A percentile compares a stretch with the other conserved stretches of the same genome.
These are phyloP conservation scores for Aulographum hederae DNA, from an alignment of 2,329 filamentous ascomycete genomes.

Conservation along the genomic window DNA sequence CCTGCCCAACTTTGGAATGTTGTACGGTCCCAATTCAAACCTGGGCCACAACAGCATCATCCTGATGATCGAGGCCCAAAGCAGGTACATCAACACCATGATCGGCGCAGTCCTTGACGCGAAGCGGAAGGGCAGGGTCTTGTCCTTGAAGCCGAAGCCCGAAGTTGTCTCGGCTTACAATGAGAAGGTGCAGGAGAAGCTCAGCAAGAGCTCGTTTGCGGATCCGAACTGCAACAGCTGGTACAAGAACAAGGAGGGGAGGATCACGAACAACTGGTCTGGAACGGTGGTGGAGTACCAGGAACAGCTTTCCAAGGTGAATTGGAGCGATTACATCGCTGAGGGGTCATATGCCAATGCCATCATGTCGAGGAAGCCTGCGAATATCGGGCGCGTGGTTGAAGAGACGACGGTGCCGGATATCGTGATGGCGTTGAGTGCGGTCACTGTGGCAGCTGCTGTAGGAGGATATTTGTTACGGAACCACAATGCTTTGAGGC, in stretches of 20 bases:
- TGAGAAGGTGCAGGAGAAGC: conserved; percentile 22
- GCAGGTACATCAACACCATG: conserved; percentile 32
- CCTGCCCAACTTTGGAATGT: conserved; percentile 37
- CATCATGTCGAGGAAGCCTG: conserved; percentile 16
- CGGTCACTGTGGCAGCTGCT: not conserved
- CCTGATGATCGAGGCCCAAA: conserved; percentile 43
- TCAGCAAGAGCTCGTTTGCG: conserved; percentile 30
- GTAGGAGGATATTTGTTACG: conserved; percentile 1
- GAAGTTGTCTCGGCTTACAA: conserved; percentile 26
- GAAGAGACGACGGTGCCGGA: conserved; percentile 19
- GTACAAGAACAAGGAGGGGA: conserved; percentile 36
- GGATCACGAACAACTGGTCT: conserved; percentile 39
- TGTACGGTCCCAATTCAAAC: conserved; percentile 39
- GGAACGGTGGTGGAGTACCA: conserved; percentile 39
- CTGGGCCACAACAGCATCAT: conserved; percentile 39
- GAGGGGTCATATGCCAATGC: conserved; percentile 14
- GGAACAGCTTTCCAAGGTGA: conserved; percentile 21
- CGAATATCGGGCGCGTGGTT: conserved; percentile 22
- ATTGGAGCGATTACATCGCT: conserved; percentile 27
- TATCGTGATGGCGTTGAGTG: not conserved
- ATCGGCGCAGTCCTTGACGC: conserved; percentile 30
- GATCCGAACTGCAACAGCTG: conserved; percentile 35
- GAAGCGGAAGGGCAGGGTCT: conserved; percentile 16
- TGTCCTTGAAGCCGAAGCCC: conserved; percentile 27
- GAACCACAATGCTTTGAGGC: too few species aligned